These are phyloP conservation scores for Entomortierella beljakovae DNA, from an alignment of 192 early-diverging fungal species.

Conservation along the genomic window DNA sequence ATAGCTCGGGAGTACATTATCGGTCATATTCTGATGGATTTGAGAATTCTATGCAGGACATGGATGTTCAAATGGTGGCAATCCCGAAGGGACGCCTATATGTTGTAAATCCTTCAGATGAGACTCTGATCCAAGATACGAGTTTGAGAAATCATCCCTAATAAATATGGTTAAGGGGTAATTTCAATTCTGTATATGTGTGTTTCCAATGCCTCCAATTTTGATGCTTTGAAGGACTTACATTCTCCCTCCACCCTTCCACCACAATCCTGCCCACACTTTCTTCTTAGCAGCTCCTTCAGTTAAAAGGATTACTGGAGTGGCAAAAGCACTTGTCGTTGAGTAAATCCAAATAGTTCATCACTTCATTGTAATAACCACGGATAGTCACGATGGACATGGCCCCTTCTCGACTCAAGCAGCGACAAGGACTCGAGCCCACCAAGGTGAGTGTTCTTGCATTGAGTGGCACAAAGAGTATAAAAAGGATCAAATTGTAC, in stretches of 20 bases:
- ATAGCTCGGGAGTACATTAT: neutral
- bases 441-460: conserved; percentile 45
- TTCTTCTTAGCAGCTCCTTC: neutral
- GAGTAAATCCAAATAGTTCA: neutral
- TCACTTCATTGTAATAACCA: neutral
- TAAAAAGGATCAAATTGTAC: neutral
- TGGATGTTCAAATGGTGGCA: conserved; percentile 52
- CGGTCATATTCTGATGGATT: conserved; percentile 51
- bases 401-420: conserved; percentile 32
- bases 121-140: neutral
- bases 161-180: neutral
- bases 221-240: neutral
- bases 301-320: neutral
- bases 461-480: no score
- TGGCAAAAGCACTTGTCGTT: neutral
- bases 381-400: conserved; percentile 49
- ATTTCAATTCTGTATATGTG: neutral
- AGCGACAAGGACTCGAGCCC: conserved; percentile 48
- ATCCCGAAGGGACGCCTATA: conserved; percentile 44
- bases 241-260: neutral
- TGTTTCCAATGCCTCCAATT: neutral
- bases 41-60: conserved; percentile 47
- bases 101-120: conserved; percentile 49
- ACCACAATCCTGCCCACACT: neutral
- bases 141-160: neutral